These are phyloP conservation scores for Hypoxylon rubiginosum DNA, from an alignment of 2,329 filamentous ascomycete species.

Conservation along the genomic window DNA sequence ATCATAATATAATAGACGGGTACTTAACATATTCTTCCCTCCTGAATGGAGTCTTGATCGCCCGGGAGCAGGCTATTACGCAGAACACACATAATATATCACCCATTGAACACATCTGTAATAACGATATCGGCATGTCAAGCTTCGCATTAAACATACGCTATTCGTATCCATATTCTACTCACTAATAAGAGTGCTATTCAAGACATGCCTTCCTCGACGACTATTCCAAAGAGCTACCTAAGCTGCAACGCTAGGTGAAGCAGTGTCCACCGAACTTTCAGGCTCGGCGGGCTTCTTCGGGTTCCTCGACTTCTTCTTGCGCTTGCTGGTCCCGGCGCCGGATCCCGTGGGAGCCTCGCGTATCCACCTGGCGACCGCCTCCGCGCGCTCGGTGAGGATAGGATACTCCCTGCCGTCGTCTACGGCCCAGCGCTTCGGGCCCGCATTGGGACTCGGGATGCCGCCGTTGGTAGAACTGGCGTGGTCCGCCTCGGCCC, in stretches of 20 bases:
- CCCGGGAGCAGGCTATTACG: too few relatives aligned
- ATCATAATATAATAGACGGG: too few relatives aligned
- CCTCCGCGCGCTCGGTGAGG: constrained; percentile 76
- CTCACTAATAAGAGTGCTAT: too few relatives aligned
- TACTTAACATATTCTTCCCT: too few relatives aligned
- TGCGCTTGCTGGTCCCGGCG: constrained; percentile 47
- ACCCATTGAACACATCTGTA: neutral
- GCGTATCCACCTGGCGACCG: constrained; percentile 77
- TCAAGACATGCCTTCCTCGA: neutral
- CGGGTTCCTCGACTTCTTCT: constrained; percentile 49
- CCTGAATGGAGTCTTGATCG: too few relatives aligned
- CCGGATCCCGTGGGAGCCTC: constrained; percentile 63
- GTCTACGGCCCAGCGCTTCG: constrained; percentile 73
- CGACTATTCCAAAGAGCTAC: neutral
- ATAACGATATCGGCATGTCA: neutral
- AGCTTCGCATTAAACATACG: too few relatives aligned
- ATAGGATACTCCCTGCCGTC: constrained; percentile 78
- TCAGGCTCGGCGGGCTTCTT: constrained; percentile 42
- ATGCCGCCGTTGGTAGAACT: constrained; percentile 36
- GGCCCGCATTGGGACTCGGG: constrained; percentile 44
- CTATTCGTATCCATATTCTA: too few relatives aligned
- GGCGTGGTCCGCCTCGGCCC: constrained; percentile 67
- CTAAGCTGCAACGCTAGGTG: constrained; percentile 16
- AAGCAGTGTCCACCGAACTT: constrained; percentile 24
- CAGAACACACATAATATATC: too few relatives aligned